A percentile compares a stretch with the other conserved stretches of the same genome.
phyloP scores from a whole-genome alignment of 1,139 yeast genomes.

The Groenewaldozyma auringiensis region DNA sequence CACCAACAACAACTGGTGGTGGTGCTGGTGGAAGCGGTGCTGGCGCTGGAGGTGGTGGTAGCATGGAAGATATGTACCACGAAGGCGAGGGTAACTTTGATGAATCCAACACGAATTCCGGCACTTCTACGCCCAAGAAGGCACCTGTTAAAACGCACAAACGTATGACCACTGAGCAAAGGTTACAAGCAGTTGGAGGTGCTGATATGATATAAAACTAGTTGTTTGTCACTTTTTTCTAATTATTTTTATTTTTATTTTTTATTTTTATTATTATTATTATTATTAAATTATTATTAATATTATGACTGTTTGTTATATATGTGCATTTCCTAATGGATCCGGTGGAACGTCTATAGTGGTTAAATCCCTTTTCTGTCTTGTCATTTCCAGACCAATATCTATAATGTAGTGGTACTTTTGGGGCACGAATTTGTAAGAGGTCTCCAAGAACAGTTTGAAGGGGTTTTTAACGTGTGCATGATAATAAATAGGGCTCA shows the following conservation, averaged over 20 bases:
- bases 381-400: neutral
- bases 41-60: slow-evolving; percentile 6
- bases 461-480: neutral
- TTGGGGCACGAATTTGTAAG: neutral
- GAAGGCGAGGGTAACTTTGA: slow-evolving; percentile 54
- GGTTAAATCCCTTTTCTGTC: neutral
- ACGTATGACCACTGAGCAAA: slow-evolving; percentile 15
- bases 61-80: slow-evolving; percentile 49
- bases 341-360: neutral
- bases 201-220: slow-evolving; percentile 4
- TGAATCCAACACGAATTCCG: slow-evolving; percentile 24
- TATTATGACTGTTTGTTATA: neutral
- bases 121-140: slow-evolving; percentile 21
- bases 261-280: slow-evolving; percentile 1
- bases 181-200: slow-evolving; percentile 15
- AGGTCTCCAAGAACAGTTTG: neutral
- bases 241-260: too few relatives aligned
- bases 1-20: too few relatives aligned
- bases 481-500: neutral
- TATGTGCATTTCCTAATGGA: neutral
- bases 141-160: slow-evolving; percentile 5
- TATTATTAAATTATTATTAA: slow-evolving; percentile 2
- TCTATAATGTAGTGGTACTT: neutral
- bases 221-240: too few relatives aligned
- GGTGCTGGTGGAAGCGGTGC: slow-evolving; percentile 1